These are phyloP conservation scores for Sinapis alba DNA, from an alignment of 441 rosid genomes.

Conservation along the genomic window DNA sequence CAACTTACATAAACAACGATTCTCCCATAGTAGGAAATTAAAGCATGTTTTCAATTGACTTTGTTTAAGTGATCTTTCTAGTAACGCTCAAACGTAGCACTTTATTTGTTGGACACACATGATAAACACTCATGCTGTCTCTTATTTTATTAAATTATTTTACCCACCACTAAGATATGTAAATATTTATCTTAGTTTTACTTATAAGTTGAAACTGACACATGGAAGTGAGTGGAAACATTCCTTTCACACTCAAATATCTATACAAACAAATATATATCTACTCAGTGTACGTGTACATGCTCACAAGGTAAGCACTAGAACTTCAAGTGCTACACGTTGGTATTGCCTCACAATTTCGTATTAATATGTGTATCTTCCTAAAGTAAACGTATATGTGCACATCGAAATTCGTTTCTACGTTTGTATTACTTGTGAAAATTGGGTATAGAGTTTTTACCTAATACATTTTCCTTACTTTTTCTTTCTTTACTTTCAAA, in stretches of 20 bases:
- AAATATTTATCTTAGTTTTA: background rate
- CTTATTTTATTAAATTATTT: background rate
- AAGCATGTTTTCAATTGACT: conserved; percentile 2
- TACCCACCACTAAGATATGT: conserved; percentile 9
- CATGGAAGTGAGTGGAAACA: background rate
- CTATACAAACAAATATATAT: background rate
- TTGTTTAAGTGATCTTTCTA: background rate
- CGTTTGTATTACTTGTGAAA: conserved; percentile 3
- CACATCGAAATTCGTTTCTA: conserved; percentile 1
- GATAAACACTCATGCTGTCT: conserved; percentile 34
- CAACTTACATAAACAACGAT: background rate
- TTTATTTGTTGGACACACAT: conserved; percentile 28
- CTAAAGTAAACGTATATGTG: conserved; percentile 8
- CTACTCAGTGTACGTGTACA: background rate
- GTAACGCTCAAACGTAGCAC: conserved; percentile 32
- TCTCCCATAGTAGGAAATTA: conserved; percentile 8
- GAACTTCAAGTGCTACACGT: conserved; percentile 14
- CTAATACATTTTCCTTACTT: background rate
- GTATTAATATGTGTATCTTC: background rate
- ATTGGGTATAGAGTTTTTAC: background rate
- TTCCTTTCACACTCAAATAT: conserved; percentile 5
- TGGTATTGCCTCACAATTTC: background rate
- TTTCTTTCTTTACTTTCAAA: background rate
- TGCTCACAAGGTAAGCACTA: conserved; percentile 18
- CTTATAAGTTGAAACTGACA: background rate